phyloP scores from a whole-genome alignment of 495 filamentous ascomycete species.

The Neurospora sp. region DNA sequence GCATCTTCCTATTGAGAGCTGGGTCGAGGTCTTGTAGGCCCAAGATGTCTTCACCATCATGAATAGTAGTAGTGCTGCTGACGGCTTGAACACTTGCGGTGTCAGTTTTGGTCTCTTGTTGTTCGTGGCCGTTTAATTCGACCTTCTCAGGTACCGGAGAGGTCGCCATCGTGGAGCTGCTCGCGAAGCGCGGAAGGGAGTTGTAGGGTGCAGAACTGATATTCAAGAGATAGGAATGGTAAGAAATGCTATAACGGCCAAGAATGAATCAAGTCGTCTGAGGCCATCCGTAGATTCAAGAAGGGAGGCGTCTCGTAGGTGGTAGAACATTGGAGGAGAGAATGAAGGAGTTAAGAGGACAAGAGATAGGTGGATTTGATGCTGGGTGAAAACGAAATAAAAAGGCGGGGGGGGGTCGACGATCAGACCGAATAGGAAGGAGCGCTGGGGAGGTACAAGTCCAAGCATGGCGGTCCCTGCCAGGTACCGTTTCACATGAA shows the following conservation, averaged over 20 bases:
- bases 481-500: background rate
- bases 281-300: background rate
- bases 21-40: slow-evolving; percentile 45
- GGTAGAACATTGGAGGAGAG: background rate
- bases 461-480: background rate
- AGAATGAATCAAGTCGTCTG: background rate
- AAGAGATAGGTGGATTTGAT: background rate
- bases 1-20: slow-evolving; percentile 59
- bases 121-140: background rate
- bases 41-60: slow-evolving; percentile 34
- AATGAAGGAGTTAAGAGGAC: background rate
- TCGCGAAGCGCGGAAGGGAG: background rate
- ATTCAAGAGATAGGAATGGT: background rate
- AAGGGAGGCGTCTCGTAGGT: background rate
- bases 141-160: background rate
- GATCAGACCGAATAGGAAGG: background rate
- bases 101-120: background rate
- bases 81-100: background rate
- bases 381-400: background rate
- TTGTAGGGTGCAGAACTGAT: background rate
- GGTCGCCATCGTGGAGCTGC: background rate
- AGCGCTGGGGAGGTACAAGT: background rate
- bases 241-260: background rate
- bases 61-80: background rate
- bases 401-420: background rate